Conservation (phyloP, 2,329 filamentous ascomycete genomes). For the Aspergillus ochraceoroseus region DNA sequence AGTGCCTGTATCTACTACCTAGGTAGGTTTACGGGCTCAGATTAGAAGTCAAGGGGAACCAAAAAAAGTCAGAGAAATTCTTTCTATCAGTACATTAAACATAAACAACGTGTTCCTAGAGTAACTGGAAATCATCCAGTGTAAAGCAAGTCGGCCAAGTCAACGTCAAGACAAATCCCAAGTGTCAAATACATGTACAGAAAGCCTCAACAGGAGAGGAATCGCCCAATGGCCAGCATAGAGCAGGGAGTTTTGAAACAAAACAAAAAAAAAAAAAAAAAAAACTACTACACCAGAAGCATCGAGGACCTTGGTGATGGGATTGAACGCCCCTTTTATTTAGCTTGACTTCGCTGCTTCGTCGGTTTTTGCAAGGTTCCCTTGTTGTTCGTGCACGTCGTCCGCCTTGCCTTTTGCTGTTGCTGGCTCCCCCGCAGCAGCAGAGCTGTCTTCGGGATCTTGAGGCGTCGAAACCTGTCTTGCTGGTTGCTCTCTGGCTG, state of each 20-base stretch:
- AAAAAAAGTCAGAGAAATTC: not conserved
- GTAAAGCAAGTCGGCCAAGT: constrained; percentile 5
- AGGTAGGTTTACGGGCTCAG: too few species aligned
- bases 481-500: constrained; percentile 36
- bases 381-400: too few species aligned
- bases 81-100: constrained; percentile 8
- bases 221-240: constrained; percentile 23
- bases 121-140: too few species aligned
- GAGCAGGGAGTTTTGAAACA: constrained; percentile 1
- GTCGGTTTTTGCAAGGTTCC: not conserved
- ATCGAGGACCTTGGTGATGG: too few species aligned
- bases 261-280: not conserved
- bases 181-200: constrained; percentile 16
- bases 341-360: not conserved
- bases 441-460: constrained; percentile 23
- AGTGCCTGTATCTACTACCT: too few species aligned
- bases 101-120: not conserved
- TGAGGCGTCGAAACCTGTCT: not conserved
- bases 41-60: too few species aligned
- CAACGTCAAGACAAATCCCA: constrained; percentile 7
- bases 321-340: too few species aligned
- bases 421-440: constrained; percentile 16
- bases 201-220: constrained; percentile 9
- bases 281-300: not conserved
- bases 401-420: constrained; percentile 2